Base-by-base conservation (phyloP, 805 yeast species). In the Debaryomyces hansenii region DNA sequence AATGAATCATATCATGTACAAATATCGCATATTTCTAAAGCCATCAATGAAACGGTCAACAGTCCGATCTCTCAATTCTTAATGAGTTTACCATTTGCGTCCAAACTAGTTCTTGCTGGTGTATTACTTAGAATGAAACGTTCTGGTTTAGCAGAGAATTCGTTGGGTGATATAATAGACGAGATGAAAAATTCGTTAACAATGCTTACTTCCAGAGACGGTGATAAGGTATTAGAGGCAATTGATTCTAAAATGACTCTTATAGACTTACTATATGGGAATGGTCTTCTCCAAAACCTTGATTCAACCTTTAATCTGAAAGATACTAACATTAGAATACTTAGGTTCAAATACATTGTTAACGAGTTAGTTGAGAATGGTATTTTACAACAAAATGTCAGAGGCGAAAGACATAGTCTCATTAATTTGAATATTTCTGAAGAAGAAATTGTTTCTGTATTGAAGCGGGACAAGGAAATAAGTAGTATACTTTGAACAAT, bases 291-390 rank as follows among this genome's bases (percentile, higher is more conserved):
- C 60, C 27, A 49, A 35, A 18, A 67, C 59, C 37, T 55, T 48
- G 15, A 47, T 57, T 44, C 60, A 53, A 54, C 54, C 34, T 37
- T 20, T n/a, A 31, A 39, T 28, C n/a, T 16, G 16, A 35, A 16
- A 35, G 18, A 42, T 5, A 28, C 41, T 4, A 64, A 72, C 2
- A 65, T 82, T 1, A 70, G 92, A 46, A 71, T 86, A 21, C 71
- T 74, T 20, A 84, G 87, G 4, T 78, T 87, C 54, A 77, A 78
- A 32, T 79, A 71, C 44, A 74, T 88, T 1, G 57, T 90, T 6
- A 73, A 75, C 40, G 95, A 90, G 56, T 69, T 92, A 45, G 80
- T 81, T 11, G 97, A 90, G 46, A 82, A 84, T 37, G 98, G 97
- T 0, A 69, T 92, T 5, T 51, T 94, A 2, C 85, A 82, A 56